Evolutionary conservation across 2,329 filamentous ascomycete genomes (phyloP).

Genomic region (Aspergillus proliferans): DNA sequence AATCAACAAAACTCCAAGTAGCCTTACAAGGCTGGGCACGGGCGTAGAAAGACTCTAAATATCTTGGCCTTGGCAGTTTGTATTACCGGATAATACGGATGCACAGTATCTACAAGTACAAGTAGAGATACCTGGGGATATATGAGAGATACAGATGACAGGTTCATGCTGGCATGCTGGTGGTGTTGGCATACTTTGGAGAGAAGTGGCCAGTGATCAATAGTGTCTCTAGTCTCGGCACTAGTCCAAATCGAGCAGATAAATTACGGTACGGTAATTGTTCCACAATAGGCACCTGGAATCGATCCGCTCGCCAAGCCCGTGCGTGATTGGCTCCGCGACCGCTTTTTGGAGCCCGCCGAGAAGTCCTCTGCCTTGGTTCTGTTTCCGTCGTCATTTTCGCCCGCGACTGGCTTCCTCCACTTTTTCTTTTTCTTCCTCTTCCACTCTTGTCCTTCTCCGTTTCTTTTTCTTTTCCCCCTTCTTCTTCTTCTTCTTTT

Average conservation of each 20-base stretch:
- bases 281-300: background rate
- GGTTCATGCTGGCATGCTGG: background rate
- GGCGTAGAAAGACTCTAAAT: background rate
- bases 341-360: constrained; percentile 1
- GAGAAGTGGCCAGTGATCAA: background rate
- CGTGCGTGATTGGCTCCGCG: constrained; percentile 10
- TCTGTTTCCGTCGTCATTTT: constrained; percentile 8
- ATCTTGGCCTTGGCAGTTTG: background rate
- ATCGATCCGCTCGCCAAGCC: constrained; percentile 11
- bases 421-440: constrained; percentile 9
- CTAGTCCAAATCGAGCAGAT: too few species aligned
- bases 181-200: too few species aligned
- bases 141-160: background rate
- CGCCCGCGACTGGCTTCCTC: constrained; percentile 6
- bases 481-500: constrained; percentile 4
- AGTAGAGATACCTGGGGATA: background rate
- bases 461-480: constrained; percentile 1
- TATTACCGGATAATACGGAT: background rate
- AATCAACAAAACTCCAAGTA: background rate
- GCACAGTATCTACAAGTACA: too few species aligned
- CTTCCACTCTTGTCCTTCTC: constrained; percentile 10
- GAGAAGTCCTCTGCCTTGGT: constrained; percentile 1
- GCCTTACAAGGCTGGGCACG: constrained; percentile 1
- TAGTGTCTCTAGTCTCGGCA: background rate
- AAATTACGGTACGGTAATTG: too few species aligned